Evolutionary conservation across 1,284 basidiomycete species (phyloP).

Genomic region (Fomitopsis palustris): DNA sequence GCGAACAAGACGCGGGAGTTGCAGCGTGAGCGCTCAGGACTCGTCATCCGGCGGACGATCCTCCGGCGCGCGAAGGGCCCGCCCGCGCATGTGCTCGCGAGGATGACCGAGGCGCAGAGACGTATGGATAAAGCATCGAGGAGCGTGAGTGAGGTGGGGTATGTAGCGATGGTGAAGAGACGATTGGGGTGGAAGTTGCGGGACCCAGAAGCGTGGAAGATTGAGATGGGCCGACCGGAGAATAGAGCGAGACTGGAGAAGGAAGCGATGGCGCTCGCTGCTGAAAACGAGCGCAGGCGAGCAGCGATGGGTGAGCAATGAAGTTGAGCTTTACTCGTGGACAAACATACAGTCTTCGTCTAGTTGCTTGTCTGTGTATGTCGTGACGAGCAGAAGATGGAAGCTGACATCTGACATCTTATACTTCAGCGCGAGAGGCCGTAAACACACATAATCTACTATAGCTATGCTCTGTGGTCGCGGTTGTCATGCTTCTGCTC

Average conservation of each 20-base stretch:
- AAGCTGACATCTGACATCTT: no score
- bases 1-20: constrained; percentile 59
- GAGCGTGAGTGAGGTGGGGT: constrained; percentile 57
- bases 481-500: no score
- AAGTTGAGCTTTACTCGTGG: neutral
- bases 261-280: constrained; percentile 33
- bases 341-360: neutral
- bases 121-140: constrained; percentile 45
- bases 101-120: constrained; percentile 46
- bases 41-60: constrained; percentile 46
- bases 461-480: no score
- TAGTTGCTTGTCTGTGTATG: neutral
- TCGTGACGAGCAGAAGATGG: no score
- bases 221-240: constrained; percentile 39
- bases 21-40: constrained; percentile 57
- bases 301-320: neutral
- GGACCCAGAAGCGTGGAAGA: constrained; percentile 40
- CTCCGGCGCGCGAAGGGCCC: constrained; percentile 47
- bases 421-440: no score
- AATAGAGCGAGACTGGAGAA: constrained; percentile 33
- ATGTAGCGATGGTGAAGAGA: constrained; percentile 50
- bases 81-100: constrained; percentile 54
- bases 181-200: constrained; percentile 47
- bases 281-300: constrained; percentile 21
- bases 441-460: no score